These are phyloP conservation scores for Pseudocercospora pini-densiflorae DNA, from an alignment of 2,329 filamentous ascomycete genomes.

Conservation along the genomic window DNA sequence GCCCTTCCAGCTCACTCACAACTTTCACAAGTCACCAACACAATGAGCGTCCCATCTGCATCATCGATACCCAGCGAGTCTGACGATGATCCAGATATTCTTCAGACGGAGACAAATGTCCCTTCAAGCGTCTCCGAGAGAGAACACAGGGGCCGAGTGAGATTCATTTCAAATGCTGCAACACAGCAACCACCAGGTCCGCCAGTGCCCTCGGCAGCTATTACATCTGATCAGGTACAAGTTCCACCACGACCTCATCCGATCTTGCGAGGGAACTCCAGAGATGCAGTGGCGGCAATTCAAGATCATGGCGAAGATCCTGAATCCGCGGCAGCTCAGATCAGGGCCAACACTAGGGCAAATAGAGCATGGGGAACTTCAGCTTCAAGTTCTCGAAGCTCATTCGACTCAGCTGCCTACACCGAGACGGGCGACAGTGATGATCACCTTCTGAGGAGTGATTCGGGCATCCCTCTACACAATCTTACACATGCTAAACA, in stretches of 20 bases:
- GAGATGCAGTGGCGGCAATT: not conserved
- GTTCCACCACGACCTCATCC: conserved; percentile 14
- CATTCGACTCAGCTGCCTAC: conserved; percentile 15
- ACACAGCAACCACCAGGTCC: conserved; percentile 9
- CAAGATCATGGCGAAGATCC: not conserved
- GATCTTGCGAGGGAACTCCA: conserved; percentile 12
- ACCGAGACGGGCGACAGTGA: conserved; percentile 16
- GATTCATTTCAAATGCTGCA: conserved; percentile 14
- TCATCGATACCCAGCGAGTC: conserved; percentile 17
- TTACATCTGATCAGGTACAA: conserved; percentile 12
- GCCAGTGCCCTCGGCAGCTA: conserved; percentile 16
- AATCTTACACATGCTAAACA: not conserved
- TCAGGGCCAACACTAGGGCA: conserved; percentile 19
- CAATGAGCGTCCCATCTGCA: conserved; percentile 7
- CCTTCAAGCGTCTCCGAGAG: no score
- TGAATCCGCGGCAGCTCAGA: conserved; percentile 15
- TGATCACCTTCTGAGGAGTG: conserved; percentile 12
- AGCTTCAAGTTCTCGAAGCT: conserved; percentile 13
- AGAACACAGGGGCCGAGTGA: conserved; percentile 8
- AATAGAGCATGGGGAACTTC: conserved; percentile 16
- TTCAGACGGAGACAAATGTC: not conserved
- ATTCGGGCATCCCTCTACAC: conserved; percentile 15
- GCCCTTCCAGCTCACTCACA: not conserved
- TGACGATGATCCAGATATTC: conserved; percentile 17
- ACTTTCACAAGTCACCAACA: not conserved